Base-by-base conservation (phyloP, 495 filamentous ascomycete genomes). In the Elaphomyces granulatus region DNA sequence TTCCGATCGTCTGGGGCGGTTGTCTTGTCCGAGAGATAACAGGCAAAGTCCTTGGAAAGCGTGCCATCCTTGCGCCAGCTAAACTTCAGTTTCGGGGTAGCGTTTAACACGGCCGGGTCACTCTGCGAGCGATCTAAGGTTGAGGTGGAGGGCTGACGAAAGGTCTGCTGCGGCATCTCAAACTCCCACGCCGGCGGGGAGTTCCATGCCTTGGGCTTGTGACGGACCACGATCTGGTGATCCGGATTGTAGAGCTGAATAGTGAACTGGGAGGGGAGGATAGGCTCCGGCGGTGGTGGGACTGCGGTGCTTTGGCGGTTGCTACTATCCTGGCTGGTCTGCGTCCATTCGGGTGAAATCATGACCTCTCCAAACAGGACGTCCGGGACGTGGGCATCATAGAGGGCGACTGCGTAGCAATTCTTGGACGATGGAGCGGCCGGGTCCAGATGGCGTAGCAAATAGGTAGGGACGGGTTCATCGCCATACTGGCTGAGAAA, bases 171-270 rank as follows among this genome's bases (percentile, higher is more conserved):
- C 0, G 90, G 90, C 66, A 98, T 78, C 52, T 87, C 83, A 56
- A 98, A 98, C 41, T 87, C 83, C 77, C 87, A 98, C 36, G 70
- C 71, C 16, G 83, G 74, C 18, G 75, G 78, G 35, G 75, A 76
- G 48, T 78, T 82, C 82, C 83, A 93, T 37, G 74, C 70, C 38
- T 80, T 80, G 32, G 75, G 63, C 42, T 81, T 72, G 54, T 82
- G 72, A 53, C 68, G 75, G 32, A 96, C 67, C 0, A 63, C 40
- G 19, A 96, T 63, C 45, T 81, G 66, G 56, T 93, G 87, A 61
- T 95, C 87, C 0, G 90, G 90, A 52, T 94, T 86, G 70, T 95
- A 96, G 8, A 98, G 78, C 46, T 88, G 81, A 38, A 96, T 70
- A 14, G 71, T 68, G 56, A 96, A 94, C 37, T 71, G 70, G 32